phyloP scores from a whole-genome alignment of 1,284 basidiomycete genomes.

The Clitocybe nebularis region DNA sequence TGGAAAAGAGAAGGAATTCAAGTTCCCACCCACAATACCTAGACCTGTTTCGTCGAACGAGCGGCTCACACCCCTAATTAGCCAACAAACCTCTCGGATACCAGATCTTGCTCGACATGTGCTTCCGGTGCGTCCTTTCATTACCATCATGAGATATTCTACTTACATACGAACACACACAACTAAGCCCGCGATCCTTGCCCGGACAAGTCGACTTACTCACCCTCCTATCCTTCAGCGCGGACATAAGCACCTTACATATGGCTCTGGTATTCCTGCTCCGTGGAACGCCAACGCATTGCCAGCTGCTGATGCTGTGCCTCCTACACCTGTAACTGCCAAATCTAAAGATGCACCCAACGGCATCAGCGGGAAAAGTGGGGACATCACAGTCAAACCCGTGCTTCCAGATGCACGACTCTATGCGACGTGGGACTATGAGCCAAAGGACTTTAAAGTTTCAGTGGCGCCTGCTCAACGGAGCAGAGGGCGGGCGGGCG shows the following conservation, averaged over 20 bases:
- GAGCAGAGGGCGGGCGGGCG: constrained; percentile 22
- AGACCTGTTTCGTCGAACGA: constrained; percentile 52
- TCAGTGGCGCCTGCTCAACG: constrained; percentile 28
- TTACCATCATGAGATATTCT: background rate
- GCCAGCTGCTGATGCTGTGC: constrained; percentile 25
- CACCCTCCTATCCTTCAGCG: constrained; percentile 60
- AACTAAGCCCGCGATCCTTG: constrained; percentile 46
- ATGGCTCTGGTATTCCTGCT: constrained; percentile 58
- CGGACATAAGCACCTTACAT: constrained; percentile 54
- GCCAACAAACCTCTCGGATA: constrained; percentile 51
- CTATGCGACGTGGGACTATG: constrained; percentile 74
- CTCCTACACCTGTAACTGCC: constrained; percentile 23
- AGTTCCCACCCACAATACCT: constrained; percentile 50
- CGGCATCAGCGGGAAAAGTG: constrained; percentile 30
- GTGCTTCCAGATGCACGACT: constrained; percentile 62
- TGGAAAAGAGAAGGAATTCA: constrained; percentile 39
- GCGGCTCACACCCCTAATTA: constrained; percentile 46
- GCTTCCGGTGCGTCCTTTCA: constrained; percentile 48
- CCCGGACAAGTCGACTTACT: constrained; percentile 56
- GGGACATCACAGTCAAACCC: constrained; percentile 29
- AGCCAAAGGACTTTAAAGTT: constrained; percentile 58
- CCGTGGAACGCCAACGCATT: constrained; percentile 57
- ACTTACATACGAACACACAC: constrained; percentile 10
- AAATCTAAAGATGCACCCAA: constrained; percentile 33
- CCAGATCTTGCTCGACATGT: constrained; percentile 59